A percentile compares a stretch with the other conserved stretches of the same genome.
phyloP scores from a whole-genome alignment of 225 moss, liverwort and hornwort genomes.

The Sphagnum contortum region DNA sequence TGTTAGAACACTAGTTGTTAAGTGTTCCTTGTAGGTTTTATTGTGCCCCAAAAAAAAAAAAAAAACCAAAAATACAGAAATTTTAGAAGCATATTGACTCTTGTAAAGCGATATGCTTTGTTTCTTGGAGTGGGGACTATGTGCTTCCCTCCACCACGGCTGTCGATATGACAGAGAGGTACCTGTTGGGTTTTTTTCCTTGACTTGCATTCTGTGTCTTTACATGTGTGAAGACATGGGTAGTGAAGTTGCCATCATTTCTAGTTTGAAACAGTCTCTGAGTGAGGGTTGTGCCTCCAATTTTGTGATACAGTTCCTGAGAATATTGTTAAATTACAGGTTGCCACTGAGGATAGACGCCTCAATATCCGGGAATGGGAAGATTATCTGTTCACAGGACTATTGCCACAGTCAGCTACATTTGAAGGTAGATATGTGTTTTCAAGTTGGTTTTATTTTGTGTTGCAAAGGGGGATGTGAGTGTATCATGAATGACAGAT shows the following conservation, averaged over 20 bases:
- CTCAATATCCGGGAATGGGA: background rate
- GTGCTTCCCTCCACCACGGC: too few species aligned
- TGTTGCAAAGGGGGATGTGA: constrained; percentile 20
- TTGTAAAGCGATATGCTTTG: too few species aligned
- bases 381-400: background rate
- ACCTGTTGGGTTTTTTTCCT: background rate
- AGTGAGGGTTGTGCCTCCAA: background rate
- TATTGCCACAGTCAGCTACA: background rate
- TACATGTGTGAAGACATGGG: background rate
- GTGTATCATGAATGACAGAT: too few species aligned
- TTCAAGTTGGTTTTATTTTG: background rate
- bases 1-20: too few species aligned
- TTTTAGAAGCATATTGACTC: too few species aligned
- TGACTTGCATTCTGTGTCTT: background rate
- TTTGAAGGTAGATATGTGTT: constrained; percentile 3
- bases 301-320: constrained; percentile 1
- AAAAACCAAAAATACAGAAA: too few species aligned
- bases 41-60: too few species aligned
- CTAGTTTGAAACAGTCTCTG: background rate
- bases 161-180: too few species aligned
- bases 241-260: background rate
- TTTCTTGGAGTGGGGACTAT: too few species aligned
- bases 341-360: background rate
- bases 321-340: background rate
- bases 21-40: too few species aligned